phyloP scores from a whole-genome alignment of 106 monocot genomes.

The Dioscorea dumetorum region DNA sequence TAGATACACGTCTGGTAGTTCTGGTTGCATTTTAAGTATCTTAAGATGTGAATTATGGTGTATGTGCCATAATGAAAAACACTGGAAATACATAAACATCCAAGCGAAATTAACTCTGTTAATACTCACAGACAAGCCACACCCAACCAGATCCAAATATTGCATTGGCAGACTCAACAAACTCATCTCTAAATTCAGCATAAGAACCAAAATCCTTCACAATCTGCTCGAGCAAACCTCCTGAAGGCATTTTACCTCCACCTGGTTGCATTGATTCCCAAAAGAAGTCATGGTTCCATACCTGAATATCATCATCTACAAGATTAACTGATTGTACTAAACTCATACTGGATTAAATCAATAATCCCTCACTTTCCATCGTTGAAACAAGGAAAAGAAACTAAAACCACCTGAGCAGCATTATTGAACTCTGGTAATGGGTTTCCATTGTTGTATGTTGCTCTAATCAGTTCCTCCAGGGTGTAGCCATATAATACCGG shows the following conservation, averaged over 20 bases:
- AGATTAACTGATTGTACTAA: not conserved
- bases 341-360: not conserved
- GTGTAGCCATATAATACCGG: conserved; percentile 68
- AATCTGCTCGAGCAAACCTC: conserved; percentile 79
- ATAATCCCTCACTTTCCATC: not conserved
- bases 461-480: conserved; percentile 79
- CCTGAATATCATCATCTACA: conserved; percentile 17
- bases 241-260: conserved; percentile 62
- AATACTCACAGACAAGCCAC: conserved; percentile 88
- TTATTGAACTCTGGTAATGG: conserved; percentile 92
- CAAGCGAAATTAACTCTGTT: not conserved
- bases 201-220: conserved; percentile 96
- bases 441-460: conserved; percentile 89
- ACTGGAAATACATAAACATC: not conserved
- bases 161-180: conserved; percentile 45
- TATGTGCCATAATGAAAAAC: no score
- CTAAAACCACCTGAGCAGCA: conserved; percentile 58
- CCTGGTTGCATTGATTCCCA: conserved; percentile 98
- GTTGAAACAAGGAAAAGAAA: not conserved
- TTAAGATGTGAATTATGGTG: no score
- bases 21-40: not conserved
- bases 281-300: conserved; percentile 98
- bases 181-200: conserved; percentile 71
- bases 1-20: not conserved
- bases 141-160: conserved; percentile 96